Conservation (phyloP, 2,329 filamentous ascomycete genomes). For the Fusarium lateritium region DNA sequence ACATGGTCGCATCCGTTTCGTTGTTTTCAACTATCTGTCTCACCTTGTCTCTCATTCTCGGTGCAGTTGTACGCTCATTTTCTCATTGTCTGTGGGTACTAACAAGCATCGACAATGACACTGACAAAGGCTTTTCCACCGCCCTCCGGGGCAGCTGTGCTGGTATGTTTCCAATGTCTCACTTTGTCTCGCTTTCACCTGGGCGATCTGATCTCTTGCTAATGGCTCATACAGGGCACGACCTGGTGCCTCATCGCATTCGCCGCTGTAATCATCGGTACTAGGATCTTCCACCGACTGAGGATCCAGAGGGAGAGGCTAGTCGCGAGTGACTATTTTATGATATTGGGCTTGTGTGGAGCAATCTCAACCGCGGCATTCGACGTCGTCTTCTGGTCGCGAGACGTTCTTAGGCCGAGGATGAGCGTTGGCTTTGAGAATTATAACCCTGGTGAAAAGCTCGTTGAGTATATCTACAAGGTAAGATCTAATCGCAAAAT, state of each 20-base stretch:
- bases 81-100: neutral
- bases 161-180: slow-evolving; percentile 16
- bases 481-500: neutral
- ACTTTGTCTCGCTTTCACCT: neutral
- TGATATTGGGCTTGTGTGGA: slow-evolving; percentile 21
- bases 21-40: slow-evolving; percentile 13
- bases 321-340: slow-evolving; percentile 30
- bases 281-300: slow-evolving; percentile 26
- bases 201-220: neutral
- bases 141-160: slow-evolving; percentile 19
- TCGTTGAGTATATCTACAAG: slow-evolving; percentile 39
- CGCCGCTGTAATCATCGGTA: slow-evolving; percentile 12
- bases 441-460: slow-evolving; percentile 9
- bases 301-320: slow-evolving; percentile 24
- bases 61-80: slow-evolving; percentile 22
- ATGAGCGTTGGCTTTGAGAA: slow-evolving; percentile 35
- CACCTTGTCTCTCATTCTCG: slow-evolving; percentile 16
- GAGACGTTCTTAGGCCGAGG: slow-evolving; percentile 29
- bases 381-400: slow-evolving; percentile 16
- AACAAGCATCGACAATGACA: slow-evolving; percentile 9
- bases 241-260: slow-evolving; percentile 25
- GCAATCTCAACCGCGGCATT: slow-evolving; percentile 27
- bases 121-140: slow-evolving; percentile 30
- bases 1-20: slow-evolving; percentile 19
- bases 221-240: slow-evolving; percentile 2